Base-by-base conservation (phyloP, 139 green algal species). In the Chlamydomonas sp. region DNA sequence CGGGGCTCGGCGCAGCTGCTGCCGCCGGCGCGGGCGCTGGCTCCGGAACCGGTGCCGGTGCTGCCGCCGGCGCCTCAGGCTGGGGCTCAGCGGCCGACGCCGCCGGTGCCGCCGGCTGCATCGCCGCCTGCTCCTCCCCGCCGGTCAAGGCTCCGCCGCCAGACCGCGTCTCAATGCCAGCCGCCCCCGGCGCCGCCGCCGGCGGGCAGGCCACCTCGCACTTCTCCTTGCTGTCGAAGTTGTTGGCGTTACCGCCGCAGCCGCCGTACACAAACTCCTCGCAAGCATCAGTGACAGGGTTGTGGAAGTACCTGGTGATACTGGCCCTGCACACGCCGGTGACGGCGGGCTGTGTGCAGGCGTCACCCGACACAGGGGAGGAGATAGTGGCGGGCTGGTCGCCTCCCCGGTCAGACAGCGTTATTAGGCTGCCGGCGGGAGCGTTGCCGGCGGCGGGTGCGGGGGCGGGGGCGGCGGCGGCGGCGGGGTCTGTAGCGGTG, bases 181-280 rank as follows among this genome's bases (percentile, higher is more conserved):
- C 31, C 31, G 31, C 31, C 31, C 31, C 31, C 31, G 31, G 31
- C 31, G 31, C 31, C 31, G 31, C 31, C 31, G 31, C 31, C 31
- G 31, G 31, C 31, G 31, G 31, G 61, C 81, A 86, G 7, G 16
- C 81, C 7, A 62, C 69, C 68, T 78, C 64, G 81, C 81, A 86
- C 1, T 49, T 17, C 69, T 69, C 7, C 59, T 17, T 2, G 0
- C 59, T 72, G 3, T 73, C 63, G 31, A 87, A 90, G 74, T 84
- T 90, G 74, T 90, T 90, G 20, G 12, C 73, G 63, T 90, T 90
- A 59, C 86, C 86, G 14, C n/a, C 71, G 86, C 86, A 90, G 14
- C 86, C 86, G 63, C 86, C 86, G 57, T 79, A 90, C 1, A 68
- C 8, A 58, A 90, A 90, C 31, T 72, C n/a, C 58, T 84, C 31